phyloP scores from a whole-genome alignment of 345 rosid species.

The Linum trigynum region DNA sequence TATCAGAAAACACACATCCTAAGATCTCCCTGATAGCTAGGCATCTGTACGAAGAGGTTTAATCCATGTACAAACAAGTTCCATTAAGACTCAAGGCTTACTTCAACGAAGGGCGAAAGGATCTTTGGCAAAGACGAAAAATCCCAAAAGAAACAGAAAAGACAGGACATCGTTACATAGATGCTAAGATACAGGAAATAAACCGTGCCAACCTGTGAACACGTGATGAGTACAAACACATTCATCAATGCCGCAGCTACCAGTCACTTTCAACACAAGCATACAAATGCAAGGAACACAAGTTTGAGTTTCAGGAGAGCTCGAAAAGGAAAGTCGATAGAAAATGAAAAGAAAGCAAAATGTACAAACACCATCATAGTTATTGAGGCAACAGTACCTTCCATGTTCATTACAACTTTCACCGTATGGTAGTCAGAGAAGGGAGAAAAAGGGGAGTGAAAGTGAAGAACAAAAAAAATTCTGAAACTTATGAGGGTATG shows the following conservation, averaged over 20 bases:
- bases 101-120: conserved; percentile 12
- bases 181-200: conserved; percentile 12
- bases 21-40: conserved; percentile 23
- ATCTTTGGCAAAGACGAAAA: conserved; percentile 2
- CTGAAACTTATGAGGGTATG: conserved; percentile 16
- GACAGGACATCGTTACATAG: conserved; percentile 2
- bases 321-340: conserved; percentile 5
- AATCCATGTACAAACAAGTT: conserved; percentile 28
- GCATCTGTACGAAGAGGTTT: conserved; percentile 13
- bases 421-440: conserved; percentile 26
- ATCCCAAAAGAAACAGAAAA: neutral
- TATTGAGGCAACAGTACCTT: neutral
- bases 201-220: conserved; percentile 53
- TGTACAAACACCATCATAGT: neutral
- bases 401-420: conserved; percentile 10
- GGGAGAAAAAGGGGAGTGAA: conserved; percentile 6
- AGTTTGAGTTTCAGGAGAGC: conserved; percentile 8
- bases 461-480: neutral
- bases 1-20: conserved; percentile 24
- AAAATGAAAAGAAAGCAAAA: neutral
- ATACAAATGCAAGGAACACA: conserved; percentile 14
- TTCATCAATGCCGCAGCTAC: conserved; percentile 39
- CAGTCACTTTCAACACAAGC: conserved; percentile 44
- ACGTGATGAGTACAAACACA: conserved; percentile 40
- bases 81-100: conserved; percentile 28